Conservation (phyloP, 805 yeast genomes). For the Metschnikowia borealis region DNA sequence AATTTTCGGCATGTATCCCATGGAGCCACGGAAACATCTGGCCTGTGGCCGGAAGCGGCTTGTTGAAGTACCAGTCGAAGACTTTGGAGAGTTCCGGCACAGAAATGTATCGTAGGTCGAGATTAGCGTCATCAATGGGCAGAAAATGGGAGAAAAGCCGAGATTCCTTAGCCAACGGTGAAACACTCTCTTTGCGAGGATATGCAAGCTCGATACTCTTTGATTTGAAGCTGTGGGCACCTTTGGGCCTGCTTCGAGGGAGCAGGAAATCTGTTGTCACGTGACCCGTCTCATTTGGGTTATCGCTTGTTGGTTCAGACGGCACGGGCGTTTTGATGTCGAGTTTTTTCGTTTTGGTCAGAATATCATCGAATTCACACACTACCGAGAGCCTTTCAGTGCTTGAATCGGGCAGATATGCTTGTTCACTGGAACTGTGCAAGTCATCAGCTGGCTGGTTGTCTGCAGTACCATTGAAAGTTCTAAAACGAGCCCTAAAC, state of each 20-base stretch:
- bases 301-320: not conserved
- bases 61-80: constrained; percentile 37
- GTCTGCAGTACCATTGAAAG: constrained; percentile 23
- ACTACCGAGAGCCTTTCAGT: constrained; percentile 3
- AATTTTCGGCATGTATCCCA: constrained; percentile 58
- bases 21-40: constrained; percentile 89
- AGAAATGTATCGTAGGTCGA: constrained; percentile 7
- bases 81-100: constrained; percentile 14
- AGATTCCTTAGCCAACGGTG: constrained; percentile 20
- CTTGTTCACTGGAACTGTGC: not conserved
- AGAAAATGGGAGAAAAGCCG: constrained; percentile 9
- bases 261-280: not conserved
- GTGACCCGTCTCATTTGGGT: not conserved
- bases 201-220: constrained; percentile 1
- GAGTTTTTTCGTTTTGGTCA: constrained; percentile 36
- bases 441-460: constrained; percentile 2
- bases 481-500: constrained; percentile 36
- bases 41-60: constrained; percentile 55
- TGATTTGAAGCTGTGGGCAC: not conserved
- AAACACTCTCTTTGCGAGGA: constrained; percentile 8
- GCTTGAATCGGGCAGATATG: not conserved
- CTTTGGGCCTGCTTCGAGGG: not conserved
- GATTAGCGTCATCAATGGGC: not conserved
- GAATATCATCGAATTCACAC: constrained; percentile 36
- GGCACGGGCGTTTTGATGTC: constrained; percentile 12